Percentiles rank a stretch among this genome's conserved stretches.
Conservation (phyloP, 176 grass and related monocot species). For the Ensete glaucum region DNA sequence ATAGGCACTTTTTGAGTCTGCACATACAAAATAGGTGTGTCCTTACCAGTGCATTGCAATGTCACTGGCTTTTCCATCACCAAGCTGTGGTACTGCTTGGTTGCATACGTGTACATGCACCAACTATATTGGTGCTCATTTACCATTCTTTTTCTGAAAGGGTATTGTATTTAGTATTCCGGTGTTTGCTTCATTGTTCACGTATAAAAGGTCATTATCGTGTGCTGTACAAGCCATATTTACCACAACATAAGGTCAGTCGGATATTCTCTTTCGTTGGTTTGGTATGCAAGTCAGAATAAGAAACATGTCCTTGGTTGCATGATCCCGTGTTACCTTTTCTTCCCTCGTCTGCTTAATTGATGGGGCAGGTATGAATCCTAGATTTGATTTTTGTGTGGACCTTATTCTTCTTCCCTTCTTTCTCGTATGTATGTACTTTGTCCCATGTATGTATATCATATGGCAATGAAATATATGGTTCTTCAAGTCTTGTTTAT, state of each 20-base stretch:
- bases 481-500: too few relatives aligned
- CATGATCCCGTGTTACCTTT: conserved; percentile 22
- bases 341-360: not conserved
- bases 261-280: conserved; percentile 33
- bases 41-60: not conserved
- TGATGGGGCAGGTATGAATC: not conserved
- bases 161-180: not conserved
- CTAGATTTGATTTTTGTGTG: not conserved
- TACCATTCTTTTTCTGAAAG: conserved; percentile 16
- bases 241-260: conserved; percentile 20
- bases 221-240: conserved; percentile 38
- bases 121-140: not conserved
- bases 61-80: not conserved
- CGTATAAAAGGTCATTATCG: conserved; percentile 36
- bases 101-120: not conserved
- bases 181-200: conserved; percentile 15
- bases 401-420: too few relatives aligned
- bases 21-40: not conserved
- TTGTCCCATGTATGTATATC: too few relatives aligned
- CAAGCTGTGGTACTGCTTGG: not conserved
- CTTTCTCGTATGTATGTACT: too few relatives aligned
- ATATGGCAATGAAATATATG: too few relatives aligned
- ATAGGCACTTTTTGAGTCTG: not conserved
- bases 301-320: conserved; percentile 40
- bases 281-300: conserved; percentile 47